Base-by-base conservation (phyloP, 2,329 filamentous ascomycete genomes). In the Phaeosphaeria sp. region DNA sequence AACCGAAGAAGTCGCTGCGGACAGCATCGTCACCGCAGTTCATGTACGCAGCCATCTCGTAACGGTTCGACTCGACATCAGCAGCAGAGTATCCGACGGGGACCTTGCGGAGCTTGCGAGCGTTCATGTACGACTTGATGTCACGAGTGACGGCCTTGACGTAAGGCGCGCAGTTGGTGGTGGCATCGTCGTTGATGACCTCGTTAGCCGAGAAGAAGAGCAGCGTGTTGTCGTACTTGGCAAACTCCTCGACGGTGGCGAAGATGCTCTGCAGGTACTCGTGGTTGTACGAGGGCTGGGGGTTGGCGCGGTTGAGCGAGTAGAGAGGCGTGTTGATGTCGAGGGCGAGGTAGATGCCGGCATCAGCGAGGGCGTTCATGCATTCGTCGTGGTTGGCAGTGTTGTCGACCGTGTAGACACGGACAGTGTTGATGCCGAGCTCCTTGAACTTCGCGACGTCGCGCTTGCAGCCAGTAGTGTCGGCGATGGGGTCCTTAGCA, bases 321-420 rank as follows among this genome's bases (percentile, higher is more conserved):
- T 96, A 96, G 65, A 87, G 84, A 66, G 92, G 91, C n/a, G 86
- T 94, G 87, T 96, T 96, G 83, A 95, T 91, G 72, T 97, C 93
- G 51, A 96, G 84, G 39, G 96, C 91, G 52, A 96, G 86, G 83
- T 97, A 97, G 83, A 97, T 97, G 70, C 91, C 91, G 62, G 92
- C 93, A 71, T 91, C 90, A 51, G 87, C 89, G 60, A 97, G 84
- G 46, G 86, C 83, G 59, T 84, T 82, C 93, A 97, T 97, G 83
- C 93, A 97, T 61, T 87, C 85, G 70, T 93, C 89, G 80, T 97
- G 93, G 77, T 89, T 80, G 68, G 83, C 81, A 50, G 88, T 89
- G 85, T 97, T 97, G 83, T 97, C 93, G 66, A 96, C 89, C 17
- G 90, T 92, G 85, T 97, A 97, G 61, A 97, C 91, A 78, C 93